Percentiles rank a stretch among this genome's conserved stretches.
phyloP scores from a whole-genome alignment of 495 filamentous ascomycete genomes.

The Penicillium argentinense region DNA sequence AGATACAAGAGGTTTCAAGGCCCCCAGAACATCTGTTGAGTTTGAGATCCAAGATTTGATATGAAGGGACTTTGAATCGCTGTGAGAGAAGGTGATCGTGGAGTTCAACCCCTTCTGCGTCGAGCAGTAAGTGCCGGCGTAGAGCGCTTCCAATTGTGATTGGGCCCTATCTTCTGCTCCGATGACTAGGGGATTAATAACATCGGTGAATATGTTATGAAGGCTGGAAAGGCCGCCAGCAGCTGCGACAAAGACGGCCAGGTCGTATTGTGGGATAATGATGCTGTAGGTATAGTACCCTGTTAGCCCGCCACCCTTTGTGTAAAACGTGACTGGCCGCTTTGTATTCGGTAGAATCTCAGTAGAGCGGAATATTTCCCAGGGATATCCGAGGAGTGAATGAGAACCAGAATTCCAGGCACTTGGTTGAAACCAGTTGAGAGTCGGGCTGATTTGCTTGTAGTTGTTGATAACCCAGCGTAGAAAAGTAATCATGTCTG shows the following conservation, averaged over 20 bases:
- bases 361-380: constrained; percentile 8
- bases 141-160: constrained; percentile 1
- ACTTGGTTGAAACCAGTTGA: constrained; percentile 10
- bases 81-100: constrained; percentile 6
- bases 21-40: constrained; percentile 4
- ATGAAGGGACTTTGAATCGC: neutral
- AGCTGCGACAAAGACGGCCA: constrained; percentile 3
- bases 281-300: constrained; percentile 10
- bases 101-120: constrained; percentile 3
- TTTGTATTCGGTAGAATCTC: constrained; percentile 4
- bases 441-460: neutral
- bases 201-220: constrained; percentile 1
- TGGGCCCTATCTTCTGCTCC: constrained; percentile 1
- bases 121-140: constrained; percentile 1
- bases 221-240: constrained; percentile 3
- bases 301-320: constrained; percentile 4
- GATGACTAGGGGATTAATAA: constrained; percentile 5
- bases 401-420: constrained; percentile 10
- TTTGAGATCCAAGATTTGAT: constrained; percentile 8
- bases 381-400: constrained; percentile 3
- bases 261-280: constrained; percentile 10
- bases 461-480: constrained; percentile 9
- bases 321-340: constrained; percentile 8
- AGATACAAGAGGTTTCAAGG: constrained; percentile 1
- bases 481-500: constrained; percentile 13